Percentiles rank a stretch among this genome's conserved stretches.
phyloP scores from a whole-genome alignment of 2,329 filamentous ascomycete genomes.

The Periconia sp. region DNA sequence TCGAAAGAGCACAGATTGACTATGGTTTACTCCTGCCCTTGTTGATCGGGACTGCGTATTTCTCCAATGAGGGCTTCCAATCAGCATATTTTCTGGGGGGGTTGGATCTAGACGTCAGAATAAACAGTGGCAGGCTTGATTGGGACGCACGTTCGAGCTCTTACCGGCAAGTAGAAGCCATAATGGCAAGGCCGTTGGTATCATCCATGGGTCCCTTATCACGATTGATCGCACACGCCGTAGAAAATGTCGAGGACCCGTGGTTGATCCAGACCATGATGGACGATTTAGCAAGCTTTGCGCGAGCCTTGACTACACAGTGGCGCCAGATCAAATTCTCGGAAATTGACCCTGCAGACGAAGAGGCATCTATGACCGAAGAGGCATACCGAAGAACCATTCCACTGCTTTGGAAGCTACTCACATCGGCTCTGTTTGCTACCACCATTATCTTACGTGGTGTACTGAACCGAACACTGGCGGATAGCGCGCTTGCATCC shows the following conservation, averaged over 20 bases:
- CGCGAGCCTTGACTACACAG: conserved; percentile 64
- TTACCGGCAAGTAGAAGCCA: conserved; percentile 59
- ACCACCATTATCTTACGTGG: conserved; percentile 74
- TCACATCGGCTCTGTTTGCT: conserved; percentile 76
- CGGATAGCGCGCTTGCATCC: conserved; percentile 57
- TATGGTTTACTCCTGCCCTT: conserved; percentile 71
- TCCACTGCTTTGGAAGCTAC: conserved; percentile 71
- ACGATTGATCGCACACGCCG: conserved; percentile 64
- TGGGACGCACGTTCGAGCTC: conserved; percentile 67
- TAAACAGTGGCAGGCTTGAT: conserved; percentile 56
- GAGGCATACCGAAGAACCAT: conserved; percentile 69
- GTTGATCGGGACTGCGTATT: conserved; percentile 67
- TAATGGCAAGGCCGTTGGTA: conserved; percentile 64
- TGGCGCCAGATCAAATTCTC: conserved; percentile 78
- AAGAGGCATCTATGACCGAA: conserved; percentile 62
- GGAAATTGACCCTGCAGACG: conserved; percentile 68
- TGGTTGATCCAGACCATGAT: conserved; percentile 56
- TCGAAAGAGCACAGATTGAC: conserved; percentile 61
- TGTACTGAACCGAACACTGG: conserved; percentile 66
- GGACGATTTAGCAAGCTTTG: conserved; percentile 69
- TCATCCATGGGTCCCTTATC: conserved; percentile 69
- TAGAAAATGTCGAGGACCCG: conserved; percentile 58
- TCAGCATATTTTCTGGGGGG: conserved; percentile 73
- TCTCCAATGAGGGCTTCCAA: conserved; percentile 71
- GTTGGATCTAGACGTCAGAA: conserved; percentile 68